Conservation (phyloP, 208 protist species). For the Trypanosoma melophagium region DNA sequence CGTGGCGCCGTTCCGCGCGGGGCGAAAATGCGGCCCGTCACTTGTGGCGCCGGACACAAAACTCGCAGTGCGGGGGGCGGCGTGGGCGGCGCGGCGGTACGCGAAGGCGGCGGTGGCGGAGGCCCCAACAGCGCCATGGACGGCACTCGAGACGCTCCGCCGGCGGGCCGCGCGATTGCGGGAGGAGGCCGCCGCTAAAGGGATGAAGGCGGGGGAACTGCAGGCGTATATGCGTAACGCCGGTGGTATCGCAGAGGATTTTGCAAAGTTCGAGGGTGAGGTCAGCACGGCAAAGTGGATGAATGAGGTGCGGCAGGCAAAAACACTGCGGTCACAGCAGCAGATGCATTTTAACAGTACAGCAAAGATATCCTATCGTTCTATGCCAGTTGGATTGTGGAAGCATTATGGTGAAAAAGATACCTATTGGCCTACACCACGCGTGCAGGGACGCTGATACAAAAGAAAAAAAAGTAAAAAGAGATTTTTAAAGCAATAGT, state of each 20-base stretch:
- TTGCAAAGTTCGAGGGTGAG: conserved; percentile 87
- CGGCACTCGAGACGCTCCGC: conserved; percentile 44
- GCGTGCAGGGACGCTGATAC: conserved; percentile 52
- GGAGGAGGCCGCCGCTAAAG: conserved; percentile 40
- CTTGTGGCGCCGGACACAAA: conserved; percentile 30
- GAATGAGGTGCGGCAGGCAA: conserved; percentile 75
- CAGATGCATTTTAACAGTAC: conserved; percentile 91
- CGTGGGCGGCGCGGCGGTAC: conserved; percentile 67
- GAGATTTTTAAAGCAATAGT: not conserved
- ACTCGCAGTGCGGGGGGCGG: conserved; percentile 40
- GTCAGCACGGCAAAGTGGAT: conserved; percentile 79
- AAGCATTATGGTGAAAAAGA: conserved; percentile 80
- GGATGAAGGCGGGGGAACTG: conserved; percentile 75
- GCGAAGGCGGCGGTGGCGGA: conserved; percentile 40
- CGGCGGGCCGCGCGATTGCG: conserved; percentile 38
- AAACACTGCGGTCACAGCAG: conserved; percentile 77
- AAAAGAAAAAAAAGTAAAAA: conserved; percentile 31
- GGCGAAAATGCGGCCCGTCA: conserved; percentile 55
- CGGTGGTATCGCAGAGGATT: conserved; percentile 68
- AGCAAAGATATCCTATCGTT: conserved; percentile 86
- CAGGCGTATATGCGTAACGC: conserved; percentile 67
- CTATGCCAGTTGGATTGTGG: conserved; percentile 86
- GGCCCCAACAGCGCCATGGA: conserved; percentile 67
- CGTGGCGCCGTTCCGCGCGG: conserved; percentile 55
- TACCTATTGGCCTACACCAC: conserved; percentile 73